Percentiles rank a stretch among this genome's conserved stretches.
Conservation (phyloP, 208 protist genomes). For the Endotrypanum monterogeii region DNA sequence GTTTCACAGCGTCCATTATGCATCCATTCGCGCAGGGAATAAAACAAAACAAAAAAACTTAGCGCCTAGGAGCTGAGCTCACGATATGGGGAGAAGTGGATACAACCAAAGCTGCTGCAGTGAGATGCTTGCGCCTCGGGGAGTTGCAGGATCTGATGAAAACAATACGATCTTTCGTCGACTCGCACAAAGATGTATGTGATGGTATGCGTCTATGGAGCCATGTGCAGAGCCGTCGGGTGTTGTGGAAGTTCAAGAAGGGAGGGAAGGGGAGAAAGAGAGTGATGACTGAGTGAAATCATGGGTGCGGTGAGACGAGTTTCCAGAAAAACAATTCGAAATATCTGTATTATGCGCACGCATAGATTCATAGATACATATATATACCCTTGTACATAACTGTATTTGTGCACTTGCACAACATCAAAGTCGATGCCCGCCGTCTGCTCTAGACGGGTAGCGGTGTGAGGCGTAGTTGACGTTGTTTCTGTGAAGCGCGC, state of each 20-base stretch:
- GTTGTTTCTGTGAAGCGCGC: slow-evolving; percentile 2
- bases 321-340: background rate
- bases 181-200: background rate
- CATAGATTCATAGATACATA: background rate
- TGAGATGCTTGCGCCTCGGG: background rate
- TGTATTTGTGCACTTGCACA: background rate
- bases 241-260: background rate
- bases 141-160: background rate
- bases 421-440: background rate
- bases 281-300: too few relatives aligned
- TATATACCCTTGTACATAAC: too few relatives aligned
- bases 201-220: background rate
- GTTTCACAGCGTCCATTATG: too few relatives aligned
- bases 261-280: background rate
- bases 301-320: background rate
- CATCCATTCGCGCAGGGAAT: too few relatives aligned
- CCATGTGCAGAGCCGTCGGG: background rate
- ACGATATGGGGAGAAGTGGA: background rate
- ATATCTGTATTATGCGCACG: background rate
- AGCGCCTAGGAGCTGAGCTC: background rate
- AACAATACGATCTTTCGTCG: background rate
- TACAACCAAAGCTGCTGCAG: background rate
- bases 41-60: too few relatives aligned
- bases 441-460: background rate
- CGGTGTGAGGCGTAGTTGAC: background rate